Conservation (phyloP, 345 rosid genomes). For the Hypericum perforatum region DNA sequence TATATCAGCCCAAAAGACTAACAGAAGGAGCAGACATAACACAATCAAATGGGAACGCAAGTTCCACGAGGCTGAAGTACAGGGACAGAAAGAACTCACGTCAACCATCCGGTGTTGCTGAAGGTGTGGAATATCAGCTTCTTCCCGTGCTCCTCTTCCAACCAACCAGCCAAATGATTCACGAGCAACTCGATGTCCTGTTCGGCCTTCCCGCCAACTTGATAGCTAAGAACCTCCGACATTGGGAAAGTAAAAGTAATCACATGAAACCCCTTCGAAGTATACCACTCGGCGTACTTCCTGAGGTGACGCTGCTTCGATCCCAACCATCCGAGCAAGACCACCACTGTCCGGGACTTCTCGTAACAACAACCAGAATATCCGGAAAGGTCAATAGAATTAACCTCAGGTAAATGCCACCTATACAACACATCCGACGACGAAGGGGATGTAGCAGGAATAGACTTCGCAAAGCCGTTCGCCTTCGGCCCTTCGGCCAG, state of each 20-base stretch:
- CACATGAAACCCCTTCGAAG: conserved; percentile 79
- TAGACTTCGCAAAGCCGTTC: conserved; percentile 15
- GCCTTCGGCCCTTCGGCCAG: conserved; percentile 62
- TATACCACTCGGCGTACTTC: conserved; percentile 95
- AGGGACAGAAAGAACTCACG: conserved; percentile 35
- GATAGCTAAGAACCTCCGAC: conserved; percentile 71
- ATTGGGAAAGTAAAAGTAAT: conserved; percentile 91
- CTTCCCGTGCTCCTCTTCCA: conserved; percentile 78
- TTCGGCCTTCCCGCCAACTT: conserved; percentile 91
- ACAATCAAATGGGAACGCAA: not conserved
- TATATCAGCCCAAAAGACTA: conserved; percentile 11
- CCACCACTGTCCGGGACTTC: conserved; percentile 83
- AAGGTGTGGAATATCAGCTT: conserved; percentile 91
- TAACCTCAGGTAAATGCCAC: conserved; percentile 83
- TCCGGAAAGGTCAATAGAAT: conserved; percentile 46
- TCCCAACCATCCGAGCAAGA: conserved; percentile 96
- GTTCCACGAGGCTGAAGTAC: not conserved
- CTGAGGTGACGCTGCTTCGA: conserved; percentile 91
- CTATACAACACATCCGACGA: conserved; percentile 55
- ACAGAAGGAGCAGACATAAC: not conserved
- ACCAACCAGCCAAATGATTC: conserved; percentile 81
- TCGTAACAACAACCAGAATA: conserved; percentile 38
- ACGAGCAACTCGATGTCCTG: conserved; percentile 66
- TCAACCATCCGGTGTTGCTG: conserved; percentile 98
- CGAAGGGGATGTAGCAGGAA: conserved; percentile 33